Base-by-base conservation (phyloP, 805 yeast species). In the Tetrapisispora phaffii region DNA sequence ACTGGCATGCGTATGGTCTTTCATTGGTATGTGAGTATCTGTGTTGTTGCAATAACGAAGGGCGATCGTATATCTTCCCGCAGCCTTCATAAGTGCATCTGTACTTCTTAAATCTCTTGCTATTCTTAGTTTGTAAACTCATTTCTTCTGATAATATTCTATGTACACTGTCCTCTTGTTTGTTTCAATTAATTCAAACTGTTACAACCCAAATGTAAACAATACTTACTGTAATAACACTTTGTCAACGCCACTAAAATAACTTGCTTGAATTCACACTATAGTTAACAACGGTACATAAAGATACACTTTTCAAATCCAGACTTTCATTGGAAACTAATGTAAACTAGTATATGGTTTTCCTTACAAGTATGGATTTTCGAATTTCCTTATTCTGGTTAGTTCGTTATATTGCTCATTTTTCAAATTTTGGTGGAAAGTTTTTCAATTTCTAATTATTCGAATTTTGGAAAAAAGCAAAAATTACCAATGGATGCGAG, bases 11-110 rank as follows among this genome's bases (percentile, higher is more conserved):
- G 57, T 75, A 88, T 0, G 96, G 95, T 47, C 94, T 73, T 50
- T 84, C 90, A 50, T 78, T 76, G 4, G 87, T 77, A 62, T 88
- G 97, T 1, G 88, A 71, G 52, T 88, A 72, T 60, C 72, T 66
- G 63, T 88, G 96, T 55, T 81, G 83, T 48, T 73, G 76, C 40
- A 80, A 62, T 12, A 79, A 59, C 2, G 80, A 72, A 0, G 85
- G 85, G 42, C 77, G 66, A 13, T 72, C 58, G 49, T 77, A 80
- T 0, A 76, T 73, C 55, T 77, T 79, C 17, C 56, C 67, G 49
- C 85, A 80, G 1, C 67, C 73, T 3, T 60, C 66, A 41, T 56
- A 58, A 10, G 62, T 59, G 56, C 85, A 80, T 7, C 53, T 46
- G 54, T 75, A 73, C 39, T 53, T 64, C 55, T 76, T 78, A 10